Percentiles rank a stretch among this genome's conserved stretches.
phyloP scores from a whole-genome alignment of 306 rosid genomes.

The Prosopis cineraria region DNA sequence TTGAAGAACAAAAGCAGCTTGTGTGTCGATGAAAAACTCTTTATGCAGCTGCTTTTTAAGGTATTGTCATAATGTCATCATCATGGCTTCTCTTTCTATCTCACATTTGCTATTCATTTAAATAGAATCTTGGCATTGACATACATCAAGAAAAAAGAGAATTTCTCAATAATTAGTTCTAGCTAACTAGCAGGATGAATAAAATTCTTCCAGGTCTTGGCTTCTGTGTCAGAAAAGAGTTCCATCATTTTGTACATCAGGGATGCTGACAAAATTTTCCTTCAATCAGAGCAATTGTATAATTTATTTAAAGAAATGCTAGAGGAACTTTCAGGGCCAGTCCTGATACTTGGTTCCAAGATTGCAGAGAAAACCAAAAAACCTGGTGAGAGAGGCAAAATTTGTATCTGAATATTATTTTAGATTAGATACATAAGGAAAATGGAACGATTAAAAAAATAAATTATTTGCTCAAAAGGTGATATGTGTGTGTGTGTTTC shows the following conservation, averaged over 20 bases:
- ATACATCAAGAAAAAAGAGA: not conserved
- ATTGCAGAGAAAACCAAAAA: not conserved
- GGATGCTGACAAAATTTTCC: not conserved
- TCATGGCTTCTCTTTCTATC: not conserved
- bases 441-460: not conserved
- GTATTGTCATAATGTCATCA: not conserved
- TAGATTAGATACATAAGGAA: not conserved
- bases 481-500: not conserved
- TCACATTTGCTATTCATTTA: not conserved
- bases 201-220: constrained; percentile 1
- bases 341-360: not conserved
- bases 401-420: not conserved
- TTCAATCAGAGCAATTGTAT: not conserved
- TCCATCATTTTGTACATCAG: not conserved
- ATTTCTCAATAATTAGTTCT: not conserved
- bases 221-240: not conserved
- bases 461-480: not conserved
- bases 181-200: not conserved
- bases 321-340: not conserved
- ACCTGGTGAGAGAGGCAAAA: not conserved
- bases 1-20: not conserved
- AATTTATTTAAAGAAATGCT: not conserved
- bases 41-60: not conserved
- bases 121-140: not conserved
- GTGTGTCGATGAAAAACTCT: not conserved